A percentile compares a stretch with the other conserved stretches of the same genome.
Evolutionary conservation across 768 basidiomycete species (phyloP).

Genomic region (Kwoniella pini): DNA sequence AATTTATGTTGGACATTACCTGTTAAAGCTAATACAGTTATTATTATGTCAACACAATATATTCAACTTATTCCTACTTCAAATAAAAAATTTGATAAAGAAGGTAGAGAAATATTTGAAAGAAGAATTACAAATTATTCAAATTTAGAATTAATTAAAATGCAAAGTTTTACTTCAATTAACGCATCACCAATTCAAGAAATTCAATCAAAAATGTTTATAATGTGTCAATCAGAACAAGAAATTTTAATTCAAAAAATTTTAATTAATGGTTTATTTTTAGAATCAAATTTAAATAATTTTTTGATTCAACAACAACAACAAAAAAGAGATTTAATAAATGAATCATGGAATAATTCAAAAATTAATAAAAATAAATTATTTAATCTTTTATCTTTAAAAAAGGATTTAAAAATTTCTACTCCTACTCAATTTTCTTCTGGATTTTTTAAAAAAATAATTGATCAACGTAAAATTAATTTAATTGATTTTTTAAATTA

Average conservation of each 20-base stretch:
- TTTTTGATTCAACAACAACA: slow-evolving; percentile 16
- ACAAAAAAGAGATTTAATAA: slow-evolving; percentile 41
- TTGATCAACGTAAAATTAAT: slow-evolving; percentile 64
- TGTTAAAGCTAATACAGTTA: slow-evolving; percentile 73
- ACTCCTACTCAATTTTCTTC: neutral
- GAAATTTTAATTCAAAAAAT: slow-evolving; percentile 79
- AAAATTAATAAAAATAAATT: no score
- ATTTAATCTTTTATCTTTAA: no score
- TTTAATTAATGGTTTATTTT: slow-evolving; percentile 80
- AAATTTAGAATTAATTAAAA: slow-evolving; percentile 77
- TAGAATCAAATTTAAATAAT: slow-evolving; percentile 73
- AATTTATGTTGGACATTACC: slow-evolving; percentile 90
- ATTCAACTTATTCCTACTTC: slow-evolving; percentile 52
- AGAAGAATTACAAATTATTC: slow-evolving; percentile 77
- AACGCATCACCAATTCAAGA: slow-evolving; percentile 26
- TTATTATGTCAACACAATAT: slow-evolving; percentile 93
- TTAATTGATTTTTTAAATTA: slow-evolving; percentile 75
- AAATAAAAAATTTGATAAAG: slow-evolving; percentile 22
- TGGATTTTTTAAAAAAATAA: neutral
- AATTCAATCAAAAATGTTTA: slow-evolving; percentile 63
- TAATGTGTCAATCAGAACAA: slow-evolving; percentile 88
- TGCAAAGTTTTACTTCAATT: slow-evolving; percentile 76
- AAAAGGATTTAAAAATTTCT: no score
- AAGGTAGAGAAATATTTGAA: slow-evolving; percentile 50
- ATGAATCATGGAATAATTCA: no score